Percentiles rank a stretch among this genome's conserved stretches.
Evolutionary conservation across 345 rosid genomes (phyloP).

Genomic region (Physaria fendleri): DNA sequence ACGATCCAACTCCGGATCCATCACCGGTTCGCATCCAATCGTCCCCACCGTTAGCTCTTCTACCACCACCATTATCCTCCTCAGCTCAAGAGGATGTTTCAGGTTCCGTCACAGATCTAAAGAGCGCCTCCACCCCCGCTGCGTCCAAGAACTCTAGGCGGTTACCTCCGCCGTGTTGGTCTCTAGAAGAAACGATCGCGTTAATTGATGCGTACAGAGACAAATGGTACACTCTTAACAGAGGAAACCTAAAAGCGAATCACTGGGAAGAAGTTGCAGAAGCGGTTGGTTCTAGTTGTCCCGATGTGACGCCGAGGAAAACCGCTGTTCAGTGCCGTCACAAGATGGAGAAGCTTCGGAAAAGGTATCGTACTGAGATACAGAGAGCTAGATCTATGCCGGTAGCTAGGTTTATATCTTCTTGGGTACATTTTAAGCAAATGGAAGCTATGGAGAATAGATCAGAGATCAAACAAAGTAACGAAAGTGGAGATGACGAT

Average conservation of each 20-base stretch:
- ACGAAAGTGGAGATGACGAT: conserved; percentile 24
- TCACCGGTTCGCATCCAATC: conserved; percentile 18
- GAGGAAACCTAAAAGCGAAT: conserved; percentile 83
- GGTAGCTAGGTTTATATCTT: conserved; percentile 59
- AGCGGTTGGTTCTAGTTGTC: conserved; percentile 49
- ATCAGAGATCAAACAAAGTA: conserved; percentile 35
- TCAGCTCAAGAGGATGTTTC: conserved; percentile 15
- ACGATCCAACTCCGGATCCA: conserved; percentile 20
- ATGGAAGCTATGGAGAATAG: conserved; percentile 93
- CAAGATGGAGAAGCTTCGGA: conserved; percentile 97
- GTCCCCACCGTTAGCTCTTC: conserved; percentile 15
- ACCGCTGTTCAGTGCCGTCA: conserved; percentile 94
- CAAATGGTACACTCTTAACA: conserved; percentile 83
- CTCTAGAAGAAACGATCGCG: conserved; percentile 77
- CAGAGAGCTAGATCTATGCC: conserved; percentile 89
- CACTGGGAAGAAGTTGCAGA: conserved; percentile 98
- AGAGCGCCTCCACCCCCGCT: conserved; percentile 13
- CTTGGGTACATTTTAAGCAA: conserved; percentile 81
- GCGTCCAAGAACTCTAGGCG: conserved; percentile 51
- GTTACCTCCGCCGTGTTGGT: conserved; percentile 95
- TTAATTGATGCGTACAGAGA: conserved; percentile 79
- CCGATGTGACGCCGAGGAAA: conserved; percentile 55
- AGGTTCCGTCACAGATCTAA: conserved; percentile 11
- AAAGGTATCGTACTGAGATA: conserved; percentile 82
- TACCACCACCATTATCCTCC: conserved; percentile 27